Conservation (phyloP, 176 grass and related monocot species). For the Eleusine indica region DNA sequence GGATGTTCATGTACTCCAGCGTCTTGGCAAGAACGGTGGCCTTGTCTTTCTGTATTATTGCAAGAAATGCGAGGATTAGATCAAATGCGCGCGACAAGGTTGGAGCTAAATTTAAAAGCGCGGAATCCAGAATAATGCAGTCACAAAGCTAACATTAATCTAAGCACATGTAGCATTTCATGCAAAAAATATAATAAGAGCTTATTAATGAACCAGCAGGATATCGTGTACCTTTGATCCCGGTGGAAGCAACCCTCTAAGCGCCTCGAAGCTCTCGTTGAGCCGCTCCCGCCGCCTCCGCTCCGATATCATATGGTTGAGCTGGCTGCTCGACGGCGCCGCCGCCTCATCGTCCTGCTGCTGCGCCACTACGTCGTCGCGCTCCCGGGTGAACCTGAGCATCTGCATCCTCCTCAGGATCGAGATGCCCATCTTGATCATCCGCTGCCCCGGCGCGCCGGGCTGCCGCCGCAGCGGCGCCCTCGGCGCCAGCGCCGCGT, state of each 20-base stretch:
- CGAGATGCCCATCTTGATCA: slow-evolving; percentile 65
- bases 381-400: slow-evolving; percentile 26
- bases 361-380: neutral
- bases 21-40: slow-evolving; percentile 66
- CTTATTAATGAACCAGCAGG: neutral
- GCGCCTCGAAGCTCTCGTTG: slow-evolving; percentile 70
- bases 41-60: slow-evolving; percentile 67
- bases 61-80: neutral
- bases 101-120: too few species aligned
- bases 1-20: slow-evolving; percentile 60
- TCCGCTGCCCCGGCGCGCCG: slow-evolving; percentile 47
- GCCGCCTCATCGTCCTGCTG: neutral
- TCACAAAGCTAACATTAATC: neutral
- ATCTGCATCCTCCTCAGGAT: slow-evolving; percentile 47
- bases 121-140: neutral
- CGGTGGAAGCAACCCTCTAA: slow-evolving; percentile 59
- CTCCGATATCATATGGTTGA: slow-evolving; percentile 82
- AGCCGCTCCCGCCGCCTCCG: slow-evolving; percentile 67
- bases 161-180: neutral
- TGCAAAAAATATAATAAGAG: neutral
- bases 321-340: slow-evolving; percentile 58
- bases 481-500: slow-evolving; percentile 46
- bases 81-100: neutral
- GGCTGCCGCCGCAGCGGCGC: neutral
- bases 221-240: slow-evolving; percentile 60